Evolutionary conservation across 371 early-diverging fungal species (phyloP), one percentile per base, ranked within the genome.

Genomic region (Basidiobolus meristosporus): DNA sequence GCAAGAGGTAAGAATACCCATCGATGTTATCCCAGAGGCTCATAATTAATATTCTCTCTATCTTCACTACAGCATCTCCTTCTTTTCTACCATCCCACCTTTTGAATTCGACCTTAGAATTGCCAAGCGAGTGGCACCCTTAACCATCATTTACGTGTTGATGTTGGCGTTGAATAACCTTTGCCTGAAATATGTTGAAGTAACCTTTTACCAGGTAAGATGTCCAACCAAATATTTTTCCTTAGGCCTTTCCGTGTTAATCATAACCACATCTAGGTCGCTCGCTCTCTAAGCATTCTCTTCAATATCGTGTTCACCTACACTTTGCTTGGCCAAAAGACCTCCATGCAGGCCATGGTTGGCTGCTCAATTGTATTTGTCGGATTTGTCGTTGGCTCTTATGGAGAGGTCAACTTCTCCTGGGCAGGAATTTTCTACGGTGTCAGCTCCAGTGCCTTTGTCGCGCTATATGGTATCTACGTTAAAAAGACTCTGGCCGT

Each of bases 111-210:
- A 73, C 37, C 35, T 45, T 0, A 58, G 40, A 1, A 45, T 73
- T 31, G 78, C 74, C 1, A 61, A 59, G 28, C 57, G 59, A 30
- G 70, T 78, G 11, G 63, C 68, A 1, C 74, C 78, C 14, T 56
- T 78, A 33, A 75, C 76, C 0, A 57, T 70, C 51, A 65, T 75
- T 4, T 78, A 78, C 48, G 74, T 78, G 33, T 59, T 69, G 44
- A 78, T 78, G 78, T 53, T 78, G 48, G 67, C 70, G 0, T 50
- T 75, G 43, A 75, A 75, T 50, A 78, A 78, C 45, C 53, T 78
- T 26, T 78, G 78, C 39, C 56, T 78, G 14, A 63, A 69, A 41
- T 64, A 68, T 37, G 76, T 75, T 28, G 72, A 78, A 48, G 73
- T 75, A 18, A 75, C 78, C 7, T 78, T 74, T 43, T 78, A 78